Evolutionary conservation across 495 filamentous ascomycete species (phyloP).

Genomic region (Penicillium alfredii): DNA sequence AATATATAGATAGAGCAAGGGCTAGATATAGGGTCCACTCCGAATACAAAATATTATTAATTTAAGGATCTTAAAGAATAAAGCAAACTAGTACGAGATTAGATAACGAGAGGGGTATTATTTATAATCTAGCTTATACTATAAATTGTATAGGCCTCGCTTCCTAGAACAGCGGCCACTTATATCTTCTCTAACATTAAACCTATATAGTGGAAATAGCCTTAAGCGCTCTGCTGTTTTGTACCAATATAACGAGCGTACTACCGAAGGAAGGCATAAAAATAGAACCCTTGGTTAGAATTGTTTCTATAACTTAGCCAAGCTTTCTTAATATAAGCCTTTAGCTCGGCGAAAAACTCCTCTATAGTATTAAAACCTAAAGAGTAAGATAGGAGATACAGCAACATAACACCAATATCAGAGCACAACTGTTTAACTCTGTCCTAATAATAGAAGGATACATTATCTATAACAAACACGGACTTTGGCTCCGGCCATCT

Average conservation of each 20-base stretch:
- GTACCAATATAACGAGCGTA: slow-evolving; percentile 21
- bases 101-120: too few relatives aligned
- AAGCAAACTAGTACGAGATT: too few relatives aligned
- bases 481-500: slow-evolving; percentile 35
- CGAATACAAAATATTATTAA: too few relatives aligned
- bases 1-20: too few relatives aligned
- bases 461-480: slow-evolving; percentile 42
- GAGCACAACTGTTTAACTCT: slow-evolving; percentile 26
- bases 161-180: background rate
- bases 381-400: slow-evolving; percentile 23
- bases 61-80: too few relatives aligned
- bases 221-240: slow-evolving; percentile 14
- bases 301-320: slow-evolving; percentile 23
- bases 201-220: slow-evolving; percentile 23
- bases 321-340: too few relatives aligned
- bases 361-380: slow-evolving; percentile 27
- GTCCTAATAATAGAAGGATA: slow-evolving; percentile 29
- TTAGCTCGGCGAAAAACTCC: slow-evolving; percentile 26
- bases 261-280: slow-evolving; percentile 25
- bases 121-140: too few relatives aligned
- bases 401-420: slow-evolving; percentile 27
- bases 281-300: slow-evolving; percentile 31
- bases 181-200: slow-evolving; percentile 3
- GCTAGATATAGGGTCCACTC: too few relatives aligned
- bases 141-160: too few relatives aligned